Conservation (phyloP, 2,329 filamentous ascomycete genomes). For the Sporothrix luriei region DNA sequence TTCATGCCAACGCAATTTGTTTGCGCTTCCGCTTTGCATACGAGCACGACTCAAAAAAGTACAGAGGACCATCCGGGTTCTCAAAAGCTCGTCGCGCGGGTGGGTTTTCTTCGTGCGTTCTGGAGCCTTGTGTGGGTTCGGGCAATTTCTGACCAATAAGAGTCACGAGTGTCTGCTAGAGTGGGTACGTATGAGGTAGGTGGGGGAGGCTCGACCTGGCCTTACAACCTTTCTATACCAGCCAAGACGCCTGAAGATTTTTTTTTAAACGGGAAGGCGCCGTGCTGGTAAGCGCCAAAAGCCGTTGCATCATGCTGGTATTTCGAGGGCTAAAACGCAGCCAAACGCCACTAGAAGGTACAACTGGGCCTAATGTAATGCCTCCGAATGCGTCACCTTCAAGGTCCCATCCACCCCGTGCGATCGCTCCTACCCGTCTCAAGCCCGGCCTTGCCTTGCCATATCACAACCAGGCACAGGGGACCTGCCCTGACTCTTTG, state of each 20-base stretch:
- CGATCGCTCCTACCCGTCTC: slow-evolving; percentile 13
- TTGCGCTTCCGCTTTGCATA: slow-evolving; percentile 4
- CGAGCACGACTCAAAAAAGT: slow-evolving; percentile 8
- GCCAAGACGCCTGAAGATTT: slow-evolving; percentile 17
- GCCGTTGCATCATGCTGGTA: neutral
- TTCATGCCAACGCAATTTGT: neutral
- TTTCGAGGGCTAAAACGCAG: neutral
- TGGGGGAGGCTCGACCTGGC: slow-evolving; percentile 20
- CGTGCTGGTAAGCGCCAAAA: neutral
- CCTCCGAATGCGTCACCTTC: neutral
- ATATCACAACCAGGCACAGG: slow-evolving; percentile 21
- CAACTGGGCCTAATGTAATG: too few species aligned
- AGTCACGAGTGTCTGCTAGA: neutral
- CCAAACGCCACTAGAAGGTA: neutral
- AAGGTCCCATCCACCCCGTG: neutral
- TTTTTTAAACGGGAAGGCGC: slow-evolving; percentile 25
- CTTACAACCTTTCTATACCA: slow-evolving; percentile 2
- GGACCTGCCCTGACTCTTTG: slow-evolving; percentile 3
- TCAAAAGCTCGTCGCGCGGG: slow-evolving; percentile 29
- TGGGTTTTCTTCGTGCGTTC: slow-evolving; percentile 3
- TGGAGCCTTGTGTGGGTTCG: slow-evolving; percentile 30
- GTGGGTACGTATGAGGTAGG: slow-evolving; percentile 24
- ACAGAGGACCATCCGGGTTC: slow-evolving; percentile 39
- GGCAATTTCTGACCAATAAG: slow-evolving; percentile 25
- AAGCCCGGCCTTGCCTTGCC: slow-evolving; percentile 9